Evolutionary conservation across 208 protist genomes (phyloP).

Genomic region (Trypanosoma mega): DNA sequence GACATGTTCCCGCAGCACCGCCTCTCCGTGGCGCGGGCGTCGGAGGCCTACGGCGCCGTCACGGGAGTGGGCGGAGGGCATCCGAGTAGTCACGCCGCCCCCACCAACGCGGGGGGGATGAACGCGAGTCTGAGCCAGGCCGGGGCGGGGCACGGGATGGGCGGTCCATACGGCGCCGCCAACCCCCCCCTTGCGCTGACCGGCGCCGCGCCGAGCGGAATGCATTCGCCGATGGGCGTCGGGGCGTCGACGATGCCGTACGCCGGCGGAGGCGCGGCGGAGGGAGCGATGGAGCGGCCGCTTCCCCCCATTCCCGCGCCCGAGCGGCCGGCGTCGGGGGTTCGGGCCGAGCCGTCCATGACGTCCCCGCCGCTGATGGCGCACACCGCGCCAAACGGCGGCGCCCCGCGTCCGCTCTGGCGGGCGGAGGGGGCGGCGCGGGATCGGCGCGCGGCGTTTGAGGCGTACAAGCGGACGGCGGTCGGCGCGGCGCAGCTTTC

Average conservation of each 20-base stretch:
- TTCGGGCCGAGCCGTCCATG: conserved; percentile 1
- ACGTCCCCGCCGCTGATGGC: neutral
- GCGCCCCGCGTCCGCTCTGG: neutral
- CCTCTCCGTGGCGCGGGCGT: neutral
- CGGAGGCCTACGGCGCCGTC: no score
- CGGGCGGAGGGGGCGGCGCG: conserved; percentile 4
- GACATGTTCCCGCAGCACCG: conserved; percentile 24
- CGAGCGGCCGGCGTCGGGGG: conserved; percentile 1
- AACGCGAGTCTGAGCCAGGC: no score
- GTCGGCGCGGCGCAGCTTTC: conserved; percentile 24
- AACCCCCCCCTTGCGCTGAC: neutral
- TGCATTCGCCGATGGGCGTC: neutral
- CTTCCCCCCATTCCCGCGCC: neutral
- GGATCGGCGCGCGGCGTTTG: conserved; percentile 51
- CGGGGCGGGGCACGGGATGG: no score
- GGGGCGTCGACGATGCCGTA: neutral
- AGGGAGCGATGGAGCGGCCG: neutral
- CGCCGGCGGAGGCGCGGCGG: neutral
- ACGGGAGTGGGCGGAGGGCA: no score
- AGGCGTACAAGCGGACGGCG: conserved; percentile 57
- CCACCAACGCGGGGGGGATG: no score
- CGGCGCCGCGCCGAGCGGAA: neutral
- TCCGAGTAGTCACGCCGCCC: no score
- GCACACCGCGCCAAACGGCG: neutral
- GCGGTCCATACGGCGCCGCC: neutral